Conservation (phyloP, 305 asterid species). For the Andrographis paniculata region DNA sequence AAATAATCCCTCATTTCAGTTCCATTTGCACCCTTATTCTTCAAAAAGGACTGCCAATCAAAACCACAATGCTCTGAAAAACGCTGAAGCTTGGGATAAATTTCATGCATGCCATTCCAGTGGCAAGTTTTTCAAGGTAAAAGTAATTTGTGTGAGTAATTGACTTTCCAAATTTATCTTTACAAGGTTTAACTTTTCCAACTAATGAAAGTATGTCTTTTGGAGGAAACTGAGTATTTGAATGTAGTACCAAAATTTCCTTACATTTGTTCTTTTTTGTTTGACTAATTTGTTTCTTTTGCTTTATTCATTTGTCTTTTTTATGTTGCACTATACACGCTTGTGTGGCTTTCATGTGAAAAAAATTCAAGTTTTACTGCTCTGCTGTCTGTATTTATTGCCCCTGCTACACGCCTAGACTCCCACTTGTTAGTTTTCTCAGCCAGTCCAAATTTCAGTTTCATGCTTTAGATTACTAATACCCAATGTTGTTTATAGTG, state of each 20-base stretch:
- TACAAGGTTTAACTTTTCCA: too few species aligned
- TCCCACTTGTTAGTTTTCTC: too few species aligned
- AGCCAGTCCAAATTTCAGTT: too few species aligned
- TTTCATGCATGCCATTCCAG: conserved; percentile 85
- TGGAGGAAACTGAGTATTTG: too few species aligned
- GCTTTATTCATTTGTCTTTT: background rate
- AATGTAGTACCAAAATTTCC: background rate
- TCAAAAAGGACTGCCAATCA: conserved; percentile 7
- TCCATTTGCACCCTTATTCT: conserved; percentile 55
- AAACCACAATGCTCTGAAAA: conserved; percentile 25
- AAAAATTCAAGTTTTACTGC: too few species aligned
- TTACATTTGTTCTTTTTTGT: background rate
- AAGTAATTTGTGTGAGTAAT: background rate
- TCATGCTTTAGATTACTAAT: too few species aligned
- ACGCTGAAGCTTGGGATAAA: conserved; percentile 69
- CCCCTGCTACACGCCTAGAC: too few species aligned
- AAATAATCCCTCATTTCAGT: conserved; percentile 40
- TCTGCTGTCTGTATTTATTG: too few species aligned
- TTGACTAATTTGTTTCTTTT: background rate
- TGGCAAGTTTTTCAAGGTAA: conserved; percentile 91
- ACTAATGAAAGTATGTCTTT: background rate
- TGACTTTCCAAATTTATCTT: background rate
- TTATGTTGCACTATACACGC: too few species aligned
- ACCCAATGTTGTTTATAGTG: too few species aligned
- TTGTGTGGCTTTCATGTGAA: too few species aligned